These are phyloP conservation scores for Stachybotrys elegans DNA, from an alignment of 2,329 filamentous ascomycete genomes.

Conservation along the genomic window DNA sequence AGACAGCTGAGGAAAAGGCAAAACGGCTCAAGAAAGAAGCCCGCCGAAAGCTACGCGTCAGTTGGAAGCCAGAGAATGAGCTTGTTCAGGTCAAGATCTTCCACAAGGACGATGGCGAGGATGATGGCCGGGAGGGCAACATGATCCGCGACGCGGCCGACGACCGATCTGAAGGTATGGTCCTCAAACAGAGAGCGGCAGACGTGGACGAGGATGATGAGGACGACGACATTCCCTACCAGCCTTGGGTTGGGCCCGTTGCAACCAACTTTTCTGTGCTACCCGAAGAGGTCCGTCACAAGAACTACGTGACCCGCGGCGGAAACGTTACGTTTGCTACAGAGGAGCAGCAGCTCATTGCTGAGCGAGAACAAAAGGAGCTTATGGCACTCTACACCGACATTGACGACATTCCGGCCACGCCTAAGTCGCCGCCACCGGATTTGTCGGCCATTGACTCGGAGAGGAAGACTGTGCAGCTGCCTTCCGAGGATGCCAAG, in stretches of 20 bases:
- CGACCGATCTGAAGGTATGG: constrained; percentile 68
- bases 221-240: constrained; percentile 50
- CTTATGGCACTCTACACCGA: constrained; percentile 58
- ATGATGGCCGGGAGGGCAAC: constrained; percentile 60
- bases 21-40: constrained; percentile 69
- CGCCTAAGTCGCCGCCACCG: constrained; percentile 47
- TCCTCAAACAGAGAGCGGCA: constrained; percentile 50
- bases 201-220: constrained; percentile 48
- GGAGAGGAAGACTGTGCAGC: constrained; percentile 23
- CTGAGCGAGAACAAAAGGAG: constrained; percentile 52
- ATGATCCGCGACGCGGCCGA: constrained; percentile 69
- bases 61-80: constrained; percentile 62
- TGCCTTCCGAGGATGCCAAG: constrained; percentile 34
- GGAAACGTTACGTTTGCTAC: constrained; percentile 47
- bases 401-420: constrained; percentile 48
- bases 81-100: constrained; percentile 66
- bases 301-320: constrained; percentile 50
- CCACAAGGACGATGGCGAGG: constrained; percentile 66
- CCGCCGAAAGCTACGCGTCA: constrained; percentile 64
- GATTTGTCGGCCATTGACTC: constrained; percentile 21
- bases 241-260: constrained; percentile 46
- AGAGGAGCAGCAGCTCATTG: constrained; percentile 50
- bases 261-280: constrained; percentile 42
- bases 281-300: constrained; percentile 37
- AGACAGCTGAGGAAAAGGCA: constrained; percentile 63